Conservation (phyloP, 163 green algal species). For the Scenedesmus sp. region DNA sequence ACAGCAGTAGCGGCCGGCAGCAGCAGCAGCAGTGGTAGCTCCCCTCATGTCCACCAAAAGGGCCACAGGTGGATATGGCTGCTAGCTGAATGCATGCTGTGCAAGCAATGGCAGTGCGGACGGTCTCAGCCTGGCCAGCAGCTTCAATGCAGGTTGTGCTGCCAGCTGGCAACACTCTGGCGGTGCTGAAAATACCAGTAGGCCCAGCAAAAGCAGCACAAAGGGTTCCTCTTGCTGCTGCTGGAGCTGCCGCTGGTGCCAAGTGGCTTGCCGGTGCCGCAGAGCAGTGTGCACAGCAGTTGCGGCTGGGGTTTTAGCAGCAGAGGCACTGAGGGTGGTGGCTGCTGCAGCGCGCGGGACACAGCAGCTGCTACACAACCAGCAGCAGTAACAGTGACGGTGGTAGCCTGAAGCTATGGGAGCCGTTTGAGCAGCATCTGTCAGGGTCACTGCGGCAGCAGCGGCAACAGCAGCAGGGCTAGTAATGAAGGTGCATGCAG, state of each 20-base stretch:
- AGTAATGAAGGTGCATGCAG: too few relatives aligned
- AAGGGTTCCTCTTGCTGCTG: background rate
- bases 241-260: background rate
- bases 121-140: background rate
- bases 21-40: background rate
- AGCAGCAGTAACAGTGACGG: background rate
- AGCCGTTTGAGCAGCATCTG: background rate
- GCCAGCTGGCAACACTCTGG: background rate
- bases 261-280: background rate
- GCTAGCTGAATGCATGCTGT: background rate
- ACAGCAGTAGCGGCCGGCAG: background rate
- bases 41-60: background rate
- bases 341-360: background rate
- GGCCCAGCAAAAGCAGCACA: background rate
- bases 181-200: background rate
- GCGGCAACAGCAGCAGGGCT: background rate
- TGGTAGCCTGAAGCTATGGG: background rate
- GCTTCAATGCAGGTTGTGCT: background rate
- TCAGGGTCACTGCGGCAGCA: background rate
- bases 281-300: background rate
- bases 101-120: background rate
- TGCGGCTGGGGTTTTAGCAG: background rate
- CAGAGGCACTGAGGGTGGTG: background rate
- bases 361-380: background rate
- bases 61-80: background rate